Percentiles rank a stretch among this genome's conserved stretches.
phyloP scores from a whole-genome alignment of 1,284 basidiomycete species.

The Bjerkandera adusta region DNA sequence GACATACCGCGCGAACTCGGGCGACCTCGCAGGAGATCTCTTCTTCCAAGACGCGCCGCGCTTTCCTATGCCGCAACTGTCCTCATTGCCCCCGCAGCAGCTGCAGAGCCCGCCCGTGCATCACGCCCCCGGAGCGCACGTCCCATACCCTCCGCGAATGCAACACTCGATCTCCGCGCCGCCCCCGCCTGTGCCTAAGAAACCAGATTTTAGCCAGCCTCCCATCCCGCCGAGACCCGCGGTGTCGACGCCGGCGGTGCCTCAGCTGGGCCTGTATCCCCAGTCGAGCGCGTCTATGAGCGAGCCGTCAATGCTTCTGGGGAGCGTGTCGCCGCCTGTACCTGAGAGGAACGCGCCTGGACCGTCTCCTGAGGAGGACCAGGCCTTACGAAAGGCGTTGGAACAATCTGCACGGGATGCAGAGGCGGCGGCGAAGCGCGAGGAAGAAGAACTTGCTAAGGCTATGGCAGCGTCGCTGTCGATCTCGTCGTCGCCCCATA shows the following conservation, averaged over 20 bases:
- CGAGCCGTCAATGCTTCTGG: constrained; percentile 21
- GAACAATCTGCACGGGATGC: constrained; percentile 55
- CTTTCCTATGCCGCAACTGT: constrained; percentile 14
- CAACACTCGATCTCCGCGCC: constrained; percentile 15
- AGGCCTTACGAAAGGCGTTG: constrained; percentile 38
- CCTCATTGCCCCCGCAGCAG: too few relatives aligned
- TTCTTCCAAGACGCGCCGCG: constrained; percentile 12
- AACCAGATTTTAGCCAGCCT: constrained; percentile 23
- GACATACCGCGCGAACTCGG: constrained; percentile 9
- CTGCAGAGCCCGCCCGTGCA: constrained; percentile 2
- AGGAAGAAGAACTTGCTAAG: constrained; percentile 64
- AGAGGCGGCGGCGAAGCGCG: constrained; percentile 38
- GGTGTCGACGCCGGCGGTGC: constrained; percentile 9
- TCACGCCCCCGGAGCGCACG: neutral
- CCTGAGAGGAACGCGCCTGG: constrained; percentile 16
- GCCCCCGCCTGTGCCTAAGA: constrained; percentile 28
- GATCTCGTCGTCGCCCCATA: constrained; percentile 7
- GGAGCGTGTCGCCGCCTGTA: too few relatives aligned
- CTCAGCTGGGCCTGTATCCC: neutral
- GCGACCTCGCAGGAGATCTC: constrained; percentile 15
- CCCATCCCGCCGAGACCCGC: constrained; percentile 26
- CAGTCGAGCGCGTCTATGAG: neutral
- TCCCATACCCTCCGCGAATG: constrained; percentile 8
- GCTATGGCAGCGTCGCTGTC: constrained; percentile 60
- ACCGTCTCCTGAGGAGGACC: constrained; percentile 26